A percentile compares a stretch with the other conserved stretches of the same genome.
Evolutionary conservation across 371 early-diverging fungal species (phyloP).

Genomic region (Phascolomyces articulosus): DNA sequence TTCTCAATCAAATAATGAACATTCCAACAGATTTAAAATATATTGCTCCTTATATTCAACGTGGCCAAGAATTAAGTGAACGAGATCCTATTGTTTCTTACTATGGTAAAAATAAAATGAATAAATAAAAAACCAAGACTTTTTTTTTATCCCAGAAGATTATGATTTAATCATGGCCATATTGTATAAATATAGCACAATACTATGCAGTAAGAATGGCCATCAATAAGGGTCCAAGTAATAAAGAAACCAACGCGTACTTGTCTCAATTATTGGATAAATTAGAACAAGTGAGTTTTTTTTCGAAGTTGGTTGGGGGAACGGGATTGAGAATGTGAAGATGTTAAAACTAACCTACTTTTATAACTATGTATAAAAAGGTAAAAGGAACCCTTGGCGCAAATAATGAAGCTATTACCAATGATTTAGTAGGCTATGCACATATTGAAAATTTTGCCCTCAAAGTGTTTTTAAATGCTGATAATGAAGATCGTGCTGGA

Average conservation of each 20-base stretch:
- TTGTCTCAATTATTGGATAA: constrained; percentile 71
- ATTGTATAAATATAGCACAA: constrained; percentile 67
- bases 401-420: constrained; percentile 73
- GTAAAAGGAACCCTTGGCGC: constrained; percentile 65
- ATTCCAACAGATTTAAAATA: constrained; percentile 78
- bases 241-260: constrained; percentile 65
- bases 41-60: constrained; percentile 80
- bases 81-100: constrained; percentile 90
- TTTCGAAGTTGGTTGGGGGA: no score
- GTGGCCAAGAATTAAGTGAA: constrained; percentile 74
- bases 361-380: not conserved
- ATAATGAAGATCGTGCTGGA: constrained; percentile 89
- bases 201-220: constrained; percentile 90
- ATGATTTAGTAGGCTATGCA: constrained; percentile 81
- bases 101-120: constrained; percentile 73
- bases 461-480: constrained; percentile 89
- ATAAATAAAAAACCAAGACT: not conserved
- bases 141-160: not conserved
- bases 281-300: constrained; percentile 72
- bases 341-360: no score
- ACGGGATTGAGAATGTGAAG: no score
- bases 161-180: no score
- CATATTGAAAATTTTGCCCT: constrained; percentile 90
- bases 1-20: constrained; percentile 17
- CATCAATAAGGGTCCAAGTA: constrained; percentile 62